A percentile compares a stretch with the other conserved stretches of the same genome.
Conservation (phyloP, 2,329 filamentous ascomycete species). For the Ophiostoma perfectum region DNA sequence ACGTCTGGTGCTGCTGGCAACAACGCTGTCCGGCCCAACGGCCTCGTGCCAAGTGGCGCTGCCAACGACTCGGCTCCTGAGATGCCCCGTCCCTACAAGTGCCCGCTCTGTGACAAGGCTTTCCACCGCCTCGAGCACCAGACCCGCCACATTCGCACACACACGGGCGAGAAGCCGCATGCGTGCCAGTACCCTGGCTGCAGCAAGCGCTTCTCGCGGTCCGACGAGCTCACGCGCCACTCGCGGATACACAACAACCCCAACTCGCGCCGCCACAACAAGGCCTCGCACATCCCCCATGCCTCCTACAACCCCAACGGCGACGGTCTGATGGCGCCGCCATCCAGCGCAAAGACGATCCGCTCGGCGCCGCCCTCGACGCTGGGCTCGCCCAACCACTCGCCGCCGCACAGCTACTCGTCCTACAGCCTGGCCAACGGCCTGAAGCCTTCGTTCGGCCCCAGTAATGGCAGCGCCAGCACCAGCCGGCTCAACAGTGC, state of each 20-base stretch:
- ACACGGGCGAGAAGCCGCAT: constrained; percentile 74
- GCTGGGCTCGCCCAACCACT: constrained; percentile 88
- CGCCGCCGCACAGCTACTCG: constrained; percentile 83
- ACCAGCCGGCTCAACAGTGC: constrained; percentile 18
- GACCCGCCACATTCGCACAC: constrained; percentile 83
- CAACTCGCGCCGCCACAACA: constrained; percentile 90
- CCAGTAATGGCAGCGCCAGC: constrained; percentile 31
- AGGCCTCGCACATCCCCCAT: constrained; percentile 51
- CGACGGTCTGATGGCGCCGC: constrained; percentile 69
- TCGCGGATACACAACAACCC: constrained; percentile 99
- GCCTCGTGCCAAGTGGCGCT: constrained; percentile 57
- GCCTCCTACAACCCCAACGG: constrained; percentile 43
- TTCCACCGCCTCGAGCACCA: constrained; percentile 98
- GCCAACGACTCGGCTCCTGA: constrained; percentile 55
- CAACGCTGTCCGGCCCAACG: constrained; percentile 56
- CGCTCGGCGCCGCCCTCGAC: constrained; percentile 84
- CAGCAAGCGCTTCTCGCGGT: constrained; percentile 94
- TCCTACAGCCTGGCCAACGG: constrained; percentile 54
- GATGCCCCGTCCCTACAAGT: constrained; percentile 95
- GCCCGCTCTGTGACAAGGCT: constrained; percentile 94
- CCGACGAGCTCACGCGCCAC: constrained; percentile 92
- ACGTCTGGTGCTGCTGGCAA: constrained; percentile 19
- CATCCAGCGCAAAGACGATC: constrained; percentile 68
- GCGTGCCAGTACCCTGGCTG: constrained; percentile 92
- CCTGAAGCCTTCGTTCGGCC: constrained; percentile 44